Base-by-base conservation (phyloP, 2,329 filamentous ascomycete species). In the Apiospora malaysiana region DNA sequence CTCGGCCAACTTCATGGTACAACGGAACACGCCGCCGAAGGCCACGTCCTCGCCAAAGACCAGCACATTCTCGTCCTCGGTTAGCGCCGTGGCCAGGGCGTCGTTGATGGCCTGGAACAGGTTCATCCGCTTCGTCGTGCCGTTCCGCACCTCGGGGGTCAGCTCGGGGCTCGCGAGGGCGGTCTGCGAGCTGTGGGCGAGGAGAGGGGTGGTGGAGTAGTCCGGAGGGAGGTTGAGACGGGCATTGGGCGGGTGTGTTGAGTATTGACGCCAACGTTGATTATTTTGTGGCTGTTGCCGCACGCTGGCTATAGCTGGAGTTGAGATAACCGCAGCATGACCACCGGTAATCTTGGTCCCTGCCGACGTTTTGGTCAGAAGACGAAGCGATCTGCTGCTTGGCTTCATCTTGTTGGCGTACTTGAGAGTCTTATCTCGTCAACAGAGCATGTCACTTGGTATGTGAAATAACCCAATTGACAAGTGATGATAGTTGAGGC, bases 1-100 rank as follows among this genome's bases (percentile, higher is more conserved):
- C 73, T 94, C 93, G 43, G 94, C 91, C 21, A 99, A 87, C 76
- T 95, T 94, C 90, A 96, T 95, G 43, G 94, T 95, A 82, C 94
- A 98, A 70, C 96, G 89, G 79, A 99, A 99, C 21, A 99, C 96
- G 69, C 96, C 96, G 56, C 96, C 96, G 74, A 99, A 99, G 18
- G 96, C 94, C 9, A 99, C 94, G 79, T 99, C 96, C 82, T 99
- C 96, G 56, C 96, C 96, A 77, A 99, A 99, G 12, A 99, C 87
- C 70, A 98, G 85, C 27, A 97, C 94, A 23, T 92, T 91, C 74
- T 97, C 94, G 77, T 98, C 95, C 46, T 92, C 89, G 21, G 92
- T 89, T 40, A 99, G 87, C 32, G 95, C 94, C 71, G 92, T 93
- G 27, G 93, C 89, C 27, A 99, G 87, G 14, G 95, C 95, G 74